Base-by-base conservation (phyloP, 164 flowering plant species). In the Saururus chinensis region DNA sequence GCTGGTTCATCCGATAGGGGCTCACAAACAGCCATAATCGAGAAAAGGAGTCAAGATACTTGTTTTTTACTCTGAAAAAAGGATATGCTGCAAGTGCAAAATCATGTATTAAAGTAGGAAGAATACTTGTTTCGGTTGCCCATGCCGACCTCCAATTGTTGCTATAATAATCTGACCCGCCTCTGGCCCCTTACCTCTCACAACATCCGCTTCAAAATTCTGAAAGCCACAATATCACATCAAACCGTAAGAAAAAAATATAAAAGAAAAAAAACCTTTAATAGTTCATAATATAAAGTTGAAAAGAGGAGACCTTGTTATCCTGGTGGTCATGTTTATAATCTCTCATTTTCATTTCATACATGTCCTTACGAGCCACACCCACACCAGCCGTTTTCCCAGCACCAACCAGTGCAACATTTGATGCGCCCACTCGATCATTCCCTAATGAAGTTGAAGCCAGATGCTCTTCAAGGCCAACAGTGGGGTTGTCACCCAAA, bases 111-210 rank as follows among this genome's bases (percentile, higher is more conserved):
- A 30, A 30, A 30, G 37, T 30, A 30, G 19, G 7, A 58, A 59
- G 19, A 45, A 13, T 21, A 91, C 98, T 96, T 86, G 89, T 51
- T 85, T 86, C 22, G 82, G 87, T 60, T 84, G 83, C 56, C 92
- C 98, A 76, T 86, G 78, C 65, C 70, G 77, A 71, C 93, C 96
- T 61, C 86, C 89, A 19, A 83, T 71, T 23, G 83, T 74, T 37
- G 88, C 83, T 62, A 80, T 59, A 68, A 86, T 88, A 40, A 74
- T 75, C 60, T 86, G 96, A 55, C 98, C 98, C 20, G 89, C 69
- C 73, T 88, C 98, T 51, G 93, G 77, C 59, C 88, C 98, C 66
- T 76, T 80, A 16, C 96, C 93, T 63, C 74, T 83, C 52, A 91
- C 78, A 70, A 83, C 67, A 60, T 87, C 54, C 4, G 87, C 71